Evolutionary conservation across 169 alveolate species (phyloP).

Genomic region (Babesia ovata): DNA sequence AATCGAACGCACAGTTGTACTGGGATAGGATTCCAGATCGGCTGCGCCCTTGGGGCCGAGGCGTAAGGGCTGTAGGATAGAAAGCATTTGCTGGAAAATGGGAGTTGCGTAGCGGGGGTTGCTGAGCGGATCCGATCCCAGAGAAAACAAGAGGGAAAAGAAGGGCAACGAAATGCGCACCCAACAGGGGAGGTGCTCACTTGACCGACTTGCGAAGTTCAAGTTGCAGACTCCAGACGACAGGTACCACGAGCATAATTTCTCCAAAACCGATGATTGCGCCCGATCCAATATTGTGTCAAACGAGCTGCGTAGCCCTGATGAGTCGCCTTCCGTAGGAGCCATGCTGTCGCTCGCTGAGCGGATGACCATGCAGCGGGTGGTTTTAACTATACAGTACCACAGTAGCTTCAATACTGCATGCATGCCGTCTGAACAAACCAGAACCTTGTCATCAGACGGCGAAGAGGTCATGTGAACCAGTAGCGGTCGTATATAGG

Average conservation of each 20-base stretch:
- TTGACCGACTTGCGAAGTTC: constrained; percentile 27
- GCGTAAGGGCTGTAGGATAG: constrained; percentile 53
- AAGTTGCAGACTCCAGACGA: constrained; percentile 41
- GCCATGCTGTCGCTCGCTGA: constrained; percentile 11
- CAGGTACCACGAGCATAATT: constrained; percentile 59
- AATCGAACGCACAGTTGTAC: constrained; percentile 17
- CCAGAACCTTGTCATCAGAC: background rate
- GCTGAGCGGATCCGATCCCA: constrained; percentile 62
- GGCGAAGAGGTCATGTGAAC: constrained; percentile 11
- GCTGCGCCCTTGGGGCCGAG: constrained; percentile 14
- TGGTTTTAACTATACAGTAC: constrained; percentile 27
- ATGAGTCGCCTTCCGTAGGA: background rate
- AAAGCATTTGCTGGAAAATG: constrained; percentile 41
- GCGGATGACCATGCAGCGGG: constrained; percentile 42
- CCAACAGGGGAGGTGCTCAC: constrained; percentile 39
- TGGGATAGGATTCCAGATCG: background rate
- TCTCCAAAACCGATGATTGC: constrained; percentile 44
- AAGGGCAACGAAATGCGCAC: constrained; percentile 59
- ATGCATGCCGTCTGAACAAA: constrained; percentile 22
- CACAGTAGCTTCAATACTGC: constrained; percentile 25
- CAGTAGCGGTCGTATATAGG: constrained; percentile 25
- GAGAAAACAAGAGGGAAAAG: constrained; percentile 45
- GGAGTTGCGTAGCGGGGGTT: constrained; percentile 55
- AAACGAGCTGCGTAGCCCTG: constrained; percentile 4
- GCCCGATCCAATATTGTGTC: constrained; percentile 1